A percentile compares a stretch with the other conserved stretches of the same genome.
Evolutionary conservation across 805 yeast species (phyloP).

Genomic region (Millerozyma miso): DNA sequence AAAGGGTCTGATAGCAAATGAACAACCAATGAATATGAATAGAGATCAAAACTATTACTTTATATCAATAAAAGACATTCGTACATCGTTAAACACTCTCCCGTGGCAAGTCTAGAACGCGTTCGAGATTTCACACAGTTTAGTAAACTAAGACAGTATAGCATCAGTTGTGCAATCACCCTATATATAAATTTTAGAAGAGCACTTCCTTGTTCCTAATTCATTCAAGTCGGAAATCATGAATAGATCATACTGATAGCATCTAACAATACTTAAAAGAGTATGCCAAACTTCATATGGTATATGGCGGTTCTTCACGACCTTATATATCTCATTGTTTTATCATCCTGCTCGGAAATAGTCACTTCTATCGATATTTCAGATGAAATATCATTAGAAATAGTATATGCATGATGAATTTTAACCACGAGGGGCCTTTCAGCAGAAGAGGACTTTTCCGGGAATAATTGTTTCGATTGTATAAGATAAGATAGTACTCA

Average conservation of each 20-base stretch:
- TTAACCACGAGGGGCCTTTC: constrained; percentile 74
- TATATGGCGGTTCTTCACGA: constrained; percentile 73
- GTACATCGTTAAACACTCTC: no score
- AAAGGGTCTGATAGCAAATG: no score
- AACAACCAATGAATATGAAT: no score
- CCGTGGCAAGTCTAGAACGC: no score
- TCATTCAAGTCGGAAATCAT: constrained; percentile 59
- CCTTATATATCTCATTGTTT: constrained; percentile 46
- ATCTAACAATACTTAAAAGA: constrained; percentile 59
- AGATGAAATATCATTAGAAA: constrained; percentile 43
- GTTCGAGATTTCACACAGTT: constrained; percentile 64
- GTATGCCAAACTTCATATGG: constrained; percentile 87
- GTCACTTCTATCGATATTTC: constrained; percentile 16
- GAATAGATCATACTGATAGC: constrained; percentile 64
- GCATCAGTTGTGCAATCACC: constrained; percentile 59
- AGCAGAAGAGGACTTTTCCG: constrained; percentile 52
- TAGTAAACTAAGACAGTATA: constrained; percentile 72
- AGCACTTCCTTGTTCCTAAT: constrained; percentile 46
- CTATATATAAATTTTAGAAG: constrained; percentile 51
- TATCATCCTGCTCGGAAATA: constrained; percentile 12
- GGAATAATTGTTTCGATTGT: constrained; percentile 22
- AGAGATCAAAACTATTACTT: no score
- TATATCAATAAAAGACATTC: no score
- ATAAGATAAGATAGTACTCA: constrained; percentile 23
- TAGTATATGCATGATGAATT: constrained; percentile 69